phyloP scores from a whole-genome alignment of 2,329 filamentous ascomycete genomes.

The Neophaeococcomyces aloes region DNA sequence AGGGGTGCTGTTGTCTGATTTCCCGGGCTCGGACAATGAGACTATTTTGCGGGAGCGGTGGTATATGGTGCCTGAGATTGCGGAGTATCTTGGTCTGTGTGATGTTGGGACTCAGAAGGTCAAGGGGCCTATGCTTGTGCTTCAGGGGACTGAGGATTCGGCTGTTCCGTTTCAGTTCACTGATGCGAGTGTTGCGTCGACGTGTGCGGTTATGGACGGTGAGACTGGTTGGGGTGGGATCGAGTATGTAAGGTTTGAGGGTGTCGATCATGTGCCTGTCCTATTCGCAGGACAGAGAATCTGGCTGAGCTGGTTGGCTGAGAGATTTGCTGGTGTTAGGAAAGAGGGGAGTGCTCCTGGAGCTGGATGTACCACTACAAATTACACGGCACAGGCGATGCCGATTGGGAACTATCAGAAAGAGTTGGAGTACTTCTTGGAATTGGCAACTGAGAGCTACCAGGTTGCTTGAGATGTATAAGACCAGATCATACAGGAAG shows the following conservation, averaged over 20 bases:
- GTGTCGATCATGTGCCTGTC: conserved; percentile 24
- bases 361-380: conserved; percentile 2
- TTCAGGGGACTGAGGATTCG: conserved; percentile 23
- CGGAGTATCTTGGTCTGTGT: conserved; percentile 9
- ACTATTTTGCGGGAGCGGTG: neutral
- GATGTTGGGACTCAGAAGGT: conserved; percentile 19
- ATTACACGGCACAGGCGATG: conserved; percentile 1
- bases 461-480: conserved; percentile 4
- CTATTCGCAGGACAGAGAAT: conserved; percentile 24
- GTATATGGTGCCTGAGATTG: neutral
- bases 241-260: conserved; percentile 22
- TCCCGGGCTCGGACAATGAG: neutral
- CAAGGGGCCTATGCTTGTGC: conserved; percentile 24
- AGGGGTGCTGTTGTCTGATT: neutral
- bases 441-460: conserved; percentile 9
- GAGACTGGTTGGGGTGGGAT: conserved; percentile 12
- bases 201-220: conserved; percentile 17
- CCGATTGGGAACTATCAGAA: conserved; percentile 7
- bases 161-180: conserved; percentile 18
- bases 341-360: neutral
- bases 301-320: conserved; percentile 22
- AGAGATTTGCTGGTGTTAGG: conserved; percentile 6
- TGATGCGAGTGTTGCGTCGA: conserved; percentile 20
- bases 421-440: conserved; percentile 9
- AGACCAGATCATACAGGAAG: neutral